Evolutionary conservation across 345 rosid species (phyloP).

Genomic region (Syzygium oleosum): DNA sequence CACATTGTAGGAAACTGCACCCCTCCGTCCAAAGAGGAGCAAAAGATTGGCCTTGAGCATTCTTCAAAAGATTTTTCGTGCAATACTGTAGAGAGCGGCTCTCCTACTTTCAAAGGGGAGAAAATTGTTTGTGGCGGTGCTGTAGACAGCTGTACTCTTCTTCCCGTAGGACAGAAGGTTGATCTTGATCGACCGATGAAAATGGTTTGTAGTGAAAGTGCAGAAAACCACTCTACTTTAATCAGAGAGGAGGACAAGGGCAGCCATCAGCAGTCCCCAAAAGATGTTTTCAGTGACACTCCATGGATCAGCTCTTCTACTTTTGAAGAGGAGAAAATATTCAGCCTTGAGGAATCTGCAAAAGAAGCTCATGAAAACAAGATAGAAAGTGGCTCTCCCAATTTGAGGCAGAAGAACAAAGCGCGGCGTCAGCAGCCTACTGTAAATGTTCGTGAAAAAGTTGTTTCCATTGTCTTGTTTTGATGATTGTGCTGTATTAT

Average conservation of each 20-base stretch:
- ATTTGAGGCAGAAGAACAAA: background rate
- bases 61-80: background rate
- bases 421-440: background rate
- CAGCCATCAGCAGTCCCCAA: background rate
- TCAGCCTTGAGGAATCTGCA: background rate
- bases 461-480: background rate
- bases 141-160: background rate
- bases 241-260: background rate
- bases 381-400: background rate
- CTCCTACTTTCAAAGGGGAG: background rate
- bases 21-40: slow-evolving; percentile 16
- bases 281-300: background rate
- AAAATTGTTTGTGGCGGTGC: background rate
- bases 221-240: background rate
- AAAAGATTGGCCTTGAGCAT: background rate
- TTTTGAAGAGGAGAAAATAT: background rate
- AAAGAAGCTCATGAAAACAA: background rate
- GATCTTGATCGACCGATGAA: background rate
- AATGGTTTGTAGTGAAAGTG: background rate
- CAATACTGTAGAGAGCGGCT: background rate
- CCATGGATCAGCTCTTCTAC: background rate
- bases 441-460: slow-evolving; percentile 18
- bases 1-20: background rate
- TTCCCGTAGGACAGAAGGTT: background rate
- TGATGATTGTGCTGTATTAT: background rate